Evolutionary conservation across 1,284 basidiomycete species (phyloP).

Genomic region (Trichosporon ovoides): DNA sequence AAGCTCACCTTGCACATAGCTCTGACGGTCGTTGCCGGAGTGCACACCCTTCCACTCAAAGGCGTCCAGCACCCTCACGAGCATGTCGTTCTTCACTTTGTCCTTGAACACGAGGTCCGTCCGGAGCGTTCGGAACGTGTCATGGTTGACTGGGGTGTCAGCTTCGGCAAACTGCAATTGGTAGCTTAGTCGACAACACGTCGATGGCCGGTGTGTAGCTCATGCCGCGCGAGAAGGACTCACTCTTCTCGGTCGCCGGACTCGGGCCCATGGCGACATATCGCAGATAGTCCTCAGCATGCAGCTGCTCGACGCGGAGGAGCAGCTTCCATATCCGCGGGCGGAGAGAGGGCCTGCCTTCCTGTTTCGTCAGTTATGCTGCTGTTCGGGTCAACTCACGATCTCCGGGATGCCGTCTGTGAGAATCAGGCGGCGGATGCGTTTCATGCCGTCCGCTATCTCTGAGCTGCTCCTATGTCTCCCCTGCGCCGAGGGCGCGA

Average conservation of each 20-base stretch:
- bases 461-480: constrained; percentile 58
- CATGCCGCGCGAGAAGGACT: constrained; percentile 57
- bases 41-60: constrained; percentile 81
- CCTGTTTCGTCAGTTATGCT: constrained; percentile 52
- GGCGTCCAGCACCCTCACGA: constrained; percentile 89
- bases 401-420: constrained; percentile 75
- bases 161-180: not conserved
- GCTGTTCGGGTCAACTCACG: constrained; percentile 19
- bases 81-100: constrained; percentile 89
- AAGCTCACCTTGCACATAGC: constrained; percentile 72
- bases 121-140: constrained; percentile 72
- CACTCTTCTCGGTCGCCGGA: constrained; percentile 80
- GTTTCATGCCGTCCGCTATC: constrained; percentile 67
- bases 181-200: not conserved
- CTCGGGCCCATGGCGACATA: constrained; percentile 80
- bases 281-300: constrained; percentile 68
- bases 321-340: constrained; percentile 81
- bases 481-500: constrained; percentile 21
- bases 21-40: constrained; percentile 39
- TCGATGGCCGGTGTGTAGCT: no score
- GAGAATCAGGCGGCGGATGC: constrained; percentile 72
- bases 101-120: constrained; percentile 94
- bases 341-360: constrained; percentile 35
- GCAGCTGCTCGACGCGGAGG: constrained; percentile 68
- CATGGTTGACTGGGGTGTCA: constrained; percentile 52